Conservation (phyloP, 495 filamentous ascomycete species). For the Talaromyces borbonicus region DNA sequence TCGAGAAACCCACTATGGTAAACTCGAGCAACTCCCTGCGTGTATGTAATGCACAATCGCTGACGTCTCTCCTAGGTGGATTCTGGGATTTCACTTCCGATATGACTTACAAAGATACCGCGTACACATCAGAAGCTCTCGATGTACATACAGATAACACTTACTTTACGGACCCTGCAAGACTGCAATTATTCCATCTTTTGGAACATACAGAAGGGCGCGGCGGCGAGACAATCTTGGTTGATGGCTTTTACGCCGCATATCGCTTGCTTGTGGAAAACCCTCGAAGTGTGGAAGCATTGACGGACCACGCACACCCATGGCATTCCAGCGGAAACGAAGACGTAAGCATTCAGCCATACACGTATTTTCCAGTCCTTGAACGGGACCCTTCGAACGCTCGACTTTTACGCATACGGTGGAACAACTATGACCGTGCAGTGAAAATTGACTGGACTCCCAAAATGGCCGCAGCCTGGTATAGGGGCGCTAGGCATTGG, state of each 20-base stretch:
- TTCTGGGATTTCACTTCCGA: slow-evolving; percentile 95
- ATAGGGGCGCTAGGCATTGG: slow-evolving; percentile 60
- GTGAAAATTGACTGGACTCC: slow-evolving; percentile 33
- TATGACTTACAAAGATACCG: slow-evolving; percentile 77
- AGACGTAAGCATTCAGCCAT: slow-evolving; percentile 66
- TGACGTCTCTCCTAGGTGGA: slow-evolving; percentile 40
- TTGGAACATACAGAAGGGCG: slow-evolving; percentile 59
- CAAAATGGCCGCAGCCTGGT: slow-evolving; percentile 50
- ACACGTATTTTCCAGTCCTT: slow-evolving; percentile 53
- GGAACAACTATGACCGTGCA: slow-evolving; percentile 86
- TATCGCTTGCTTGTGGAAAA: slow-evolving; percentile 38
- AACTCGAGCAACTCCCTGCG: not conserved
- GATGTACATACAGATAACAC: slow-evolving; percentile 83
- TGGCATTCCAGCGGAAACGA: slow-evolving; percentile 80
- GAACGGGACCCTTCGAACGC: slow-evolving; percentile 26
- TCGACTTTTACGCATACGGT: slow-evolving; percentile 58
- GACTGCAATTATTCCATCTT: slow-evolving; percentile 83
- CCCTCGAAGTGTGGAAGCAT: slow-evolving; percentile 35
- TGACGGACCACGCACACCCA: slow-evolving; percentile 45
- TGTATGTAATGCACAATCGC: not conserved
- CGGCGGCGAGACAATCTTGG: slow-evolving; percentile 65
- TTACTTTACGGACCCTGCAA: slow-evolving; percentile 84
- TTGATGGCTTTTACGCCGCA: slow-evolving; percentile 76
- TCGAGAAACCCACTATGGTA: slow-evolving; percentile 80
- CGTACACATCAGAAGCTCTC: slow-evolving; percentile 76